Percentiles rank a stretch among this genome's conserved stretches.
These are phyloP conservation scores for Talaromyces verruculosus DNA, from an alignment of 2,329 filamentous ascomycete species.

Conservation along the genomic window DNA sequence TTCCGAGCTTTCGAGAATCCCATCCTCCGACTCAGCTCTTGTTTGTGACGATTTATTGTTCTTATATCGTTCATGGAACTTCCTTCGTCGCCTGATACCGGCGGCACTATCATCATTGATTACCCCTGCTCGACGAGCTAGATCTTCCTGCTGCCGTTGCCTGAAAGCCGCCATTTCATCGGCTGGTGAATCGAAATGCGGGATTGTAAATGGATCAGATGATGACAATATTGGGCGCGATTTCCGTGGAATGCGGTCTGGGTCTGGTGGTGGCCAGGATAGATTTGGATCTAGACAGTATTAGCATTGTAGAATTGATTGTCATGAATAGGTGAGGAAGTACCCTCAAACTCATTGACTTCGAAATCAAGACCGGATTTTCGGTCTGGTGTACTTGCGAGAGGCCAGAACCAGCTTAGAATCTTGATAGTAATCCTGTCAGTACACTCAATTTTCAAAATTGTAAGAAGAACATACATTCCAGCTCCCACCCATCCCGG, in stretches of 20 bases:
- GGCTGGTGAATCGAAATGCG: conserved; percentile 34
- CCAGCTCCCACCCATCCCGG: conserved; percentile 58
- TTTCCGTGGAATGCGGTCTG: conserved; percentile 48
- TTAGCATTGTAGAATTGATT: neutral
- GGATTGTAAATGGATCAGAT: conserved; percentile 30
- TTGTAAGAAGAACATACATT: conserved; percentile 33
- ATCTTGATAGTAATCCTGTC: conserved; percentile 30
- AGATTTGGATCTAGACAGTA: conserved; percentile 33
- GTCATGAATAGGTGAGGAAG: neutral
- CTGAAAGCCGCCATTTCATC: conserved; percentile 56
- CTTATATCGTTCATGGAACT: conserved; percentile 42
- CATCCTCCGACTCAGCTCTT: conserved; percentile 26
- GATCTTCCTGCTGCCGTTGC: conserved; percentile 54
- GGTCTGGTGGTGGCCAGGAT: conserved; percentile 52
- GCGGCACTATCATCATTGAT: conserved; percentile 7
- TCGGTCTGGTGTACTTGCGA: conserved; percentile 52
- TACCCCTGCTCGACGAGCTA: conserved; percentile 43
- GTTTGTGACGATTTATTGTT: conserved; percentile 24
- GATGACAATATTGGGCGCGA: conserved; percentile 21
- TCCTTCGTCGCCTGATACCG: conserved; percentile 40
- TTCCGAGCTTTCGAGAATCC: neutral
- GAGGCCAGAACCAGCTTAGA: conserved; percentile 62
- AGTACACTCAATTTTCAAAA: conserved; percentile 15
- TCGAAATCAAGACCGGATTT: conserved; percentile 53
- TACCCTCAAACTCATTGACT: conserved; percentile 62